Evolutionary conservation across 2,329 filamentous ascomycete species (phyloP).

Genomic region (Talaromyces atroroseus): DNA sequence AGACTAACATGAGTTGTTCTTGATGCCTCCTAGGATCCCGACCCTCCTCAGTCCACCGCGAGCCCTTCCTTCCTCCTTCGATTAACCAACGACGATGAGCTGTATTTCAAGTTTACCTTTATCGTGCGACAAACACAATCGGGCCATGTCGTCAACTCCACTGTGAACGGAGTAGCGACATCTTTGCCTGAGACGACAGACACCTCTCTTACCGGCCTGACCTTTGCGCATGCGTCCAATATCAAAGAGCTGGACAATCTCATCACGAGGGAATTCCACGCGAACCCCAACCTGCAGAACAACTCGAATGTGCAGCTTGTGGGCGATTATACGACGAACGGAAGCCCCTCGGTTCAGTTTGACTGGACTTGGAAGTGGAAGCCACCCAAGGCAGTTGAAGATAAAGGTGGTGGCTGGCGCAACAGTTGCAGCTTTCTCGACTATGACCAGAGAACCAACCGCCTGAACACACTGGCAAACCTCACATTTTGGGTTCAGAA

Average conservation of each 20-base stretch:
- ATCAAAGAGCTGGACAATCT: slow-evolving; percentile 85
- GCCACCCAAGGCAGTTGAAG: slow-evolving; percentile 74
- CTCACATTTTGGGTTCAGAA: slow-evolving; percentile 96
- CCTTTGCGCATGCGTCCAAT: slow-evolving; percentile 84
- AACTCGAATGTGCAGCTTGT: slow-evolving; percentile 93
- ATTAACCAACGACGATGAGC: slow-evolving; percentile 82
- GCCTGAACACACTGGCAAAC: slow-evolving; percentile 77
- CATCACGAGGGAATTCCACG: slow-evolving; percentile 91
- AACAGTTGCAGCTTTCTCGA: slow-evolving; percentile 97
- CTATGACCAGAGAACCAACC: slow-evolving; percentile 89
- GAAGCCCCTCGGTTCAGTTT: slow-evolving; percentile 78
- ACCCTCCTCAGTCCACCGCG: slow-evolving; percentile 45
- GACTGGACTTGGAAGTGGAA: slow-evolving; percentile 98
- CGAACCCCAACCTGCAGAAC: slow-evolving; percentile 94
- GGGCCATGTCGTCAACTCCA: slow-evolving; percentile 46
- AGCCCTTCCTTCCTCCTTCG: slow-evolving; percentile 75
- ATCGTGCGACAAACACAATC: slow-evolving; percentile 58
- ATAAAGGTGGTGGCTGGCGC: slow-evolving; percentile 86
- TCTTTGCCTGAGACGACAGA: slow-evolving; percentile 52
- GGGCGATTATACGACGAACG: slow-evolving; percentile 82
- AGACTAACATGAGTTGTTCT: neutral
- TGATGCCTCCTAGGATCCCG: slow-evolving; percentile 62
- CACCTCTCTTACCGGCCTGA: slow-evolving; percentile 79
- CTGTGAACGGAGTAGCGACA: slow-evolving; percentile 47
- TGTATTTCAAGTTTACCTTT: slow-evolving; percentile 90